phyloP scores from a whole-genome alignment of 140 eudicot genomes.

The Senecio squalidus region DNA sequence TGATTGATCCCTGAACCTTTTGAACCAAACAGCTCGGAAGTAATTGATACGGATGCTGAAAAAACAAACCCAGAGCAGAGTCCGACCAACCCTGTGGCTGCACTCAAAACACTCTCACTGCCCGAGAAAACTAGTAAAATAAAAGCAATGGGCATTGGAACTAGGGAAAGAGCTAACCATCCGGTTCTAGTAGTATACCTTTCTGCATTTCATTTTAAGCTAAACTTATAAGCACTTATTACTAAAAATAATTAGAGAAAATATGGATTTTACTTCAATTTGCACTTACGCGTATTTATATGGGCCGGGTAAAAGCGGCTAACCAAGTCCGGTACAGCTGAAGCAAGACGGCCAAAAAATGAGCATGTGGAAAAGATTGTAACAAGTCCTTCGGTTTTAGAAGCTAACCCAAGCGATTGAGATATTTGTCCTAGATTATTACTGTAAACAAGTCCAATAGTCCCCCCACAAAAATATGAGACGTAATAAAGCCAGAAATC shows the following conservation, averaged over 20 bases:
- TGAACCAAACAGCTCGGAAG: constrained; percentile 70
- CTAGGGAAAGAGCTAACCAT: constrained; percentile 51
- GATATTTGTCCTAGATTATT: constrained; percentile 67
- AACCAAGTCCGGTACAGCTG: constrained; percentile 54
- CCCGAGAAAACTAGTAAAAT: constrained; percentile 34
- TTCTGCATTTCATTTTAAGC: constrained; percentile 32
- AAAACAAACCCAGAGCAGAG: constrained; percentile 61
- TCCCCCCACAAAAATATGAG: constrained; percentile 67
- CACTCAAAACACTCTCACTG: constrained; percentile 21
- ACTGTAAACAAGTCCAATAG: constrained; percentile 69
- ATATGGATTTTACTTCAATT: too few relatives aligned
- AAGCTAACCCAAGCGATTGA: constrained; percentile 46
- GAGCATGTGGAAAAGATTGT: constrained; percentile 60
- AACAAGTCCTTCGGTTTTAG: constrained; percentile 34
- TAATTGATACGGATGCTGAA: constrained; percentile 65
- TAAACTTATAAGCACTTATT: too few relatives aligned
- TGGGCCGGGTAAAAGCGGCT: constrained; percentile 3
- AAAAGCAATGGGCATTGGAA: constrained; percentile 62
- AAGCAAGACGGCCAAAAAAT: constrained; percentile 67
- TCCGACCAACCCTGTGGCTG: constrained; percentile 52
- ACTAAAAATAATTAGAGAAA: too few relatives aligned
- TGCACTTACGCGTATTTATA: constrained; percentile 10
- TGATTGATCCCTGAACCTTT: constrained; percentile 63
- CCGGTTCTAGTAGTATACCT: constrained; percentile 43
- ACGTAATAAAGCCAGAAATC: constrained; percentile 71